A percentile compares a stretch with the other conserved stretches of the same genome.
Conservation (phyloP, 768 basidiomycete species). For the Mycena filopes region DNA sequence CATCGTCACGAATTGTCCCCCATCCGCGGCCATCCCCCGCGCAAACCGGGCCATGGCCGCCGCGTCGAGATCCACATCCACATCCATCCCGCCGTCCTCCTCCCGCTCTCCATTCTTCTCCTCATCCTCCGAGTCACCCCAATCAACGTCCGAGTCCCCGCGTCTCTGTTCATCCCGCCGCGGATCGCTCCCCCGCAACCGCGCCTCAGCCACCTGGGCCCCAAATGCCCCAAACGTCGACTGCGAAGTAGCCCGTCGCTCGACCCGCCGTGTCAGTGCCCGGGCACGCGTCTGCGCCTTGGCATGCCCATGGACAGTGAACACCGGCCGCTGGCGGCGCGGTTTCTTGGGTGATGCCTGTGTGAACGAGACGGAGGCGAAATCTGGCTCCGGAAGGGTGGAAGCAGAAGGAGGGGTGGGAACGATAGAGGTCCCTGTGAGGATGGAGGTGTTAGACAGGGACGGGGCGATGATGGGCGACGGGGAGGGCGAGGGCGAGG, state of each 20-base stretch:
- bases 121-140: conserved; percentile 61
- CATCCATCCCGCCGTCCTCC: conserved; percentile 62
- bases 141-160: conserved; percentile 77
- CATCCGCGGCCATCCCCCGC: conserved; percentile 54
- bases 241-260: conserved; percentile 33
- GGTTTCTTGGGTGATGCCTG: conserved; percentile 35
- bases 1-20: neutral
- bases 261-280: conserved; percentile 36
- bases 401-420: neutral
- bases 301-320: conserved; percentile 36
- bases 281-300: conserved; percentile 41
- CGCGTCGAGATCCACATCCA: conserved; percentile 62
- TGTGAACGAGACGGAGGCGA: conserved; percentile 48
- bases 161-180: conserved; percentile 62
- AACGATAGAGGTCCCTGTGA: conserved; percentile 40
- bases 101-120: conserved; percentile 37
- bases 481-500: conserved; percentile 23
- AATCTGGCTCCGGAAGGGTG: conserved; percentile 28
- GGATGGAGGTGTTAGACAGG: conserved; percentile 34
- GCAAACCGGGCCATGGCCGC: conserved; percentile 66
- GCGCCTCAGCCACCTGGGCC: conserved; percentile 65
- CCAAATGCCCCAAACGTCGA: conserved; percentile 60
- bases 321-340: conserved; percentile 44
- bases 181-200: conserved; percentile 54
- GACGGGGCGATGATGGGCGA: conserved; percentile 11